phyloP scores from a whole-genome alignment of 805 yeast species.

The Metschnikowia hibisci region DNA sequence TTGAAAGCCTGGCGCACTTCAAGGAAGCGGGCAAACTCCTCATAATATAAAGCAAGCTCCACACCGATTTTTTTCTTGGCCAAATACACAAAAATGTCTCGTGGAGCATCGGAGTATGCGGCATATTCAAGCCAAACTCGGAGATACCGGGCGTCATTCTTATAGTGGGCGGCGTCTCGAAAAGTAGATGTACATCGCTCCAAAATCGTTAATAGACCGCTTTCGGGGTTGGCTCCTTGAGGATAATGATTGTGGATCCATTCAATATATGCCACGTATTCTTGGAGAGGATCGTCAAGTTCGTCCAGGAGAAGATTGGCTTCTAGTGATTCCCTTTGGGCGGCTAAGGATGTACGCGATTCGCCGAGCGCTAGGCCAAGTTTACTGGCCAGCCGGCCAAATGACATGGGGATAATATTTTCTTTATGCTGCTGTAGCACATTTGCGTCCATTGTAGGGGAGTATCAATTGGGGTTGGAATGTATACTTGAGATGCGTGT shows the following conservation, averaged over 20 bases:
- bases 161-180: slow-evolving; percentile 61
- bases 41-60: slow-evolving; percentile 67
- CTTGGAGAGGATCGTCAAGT: slow-evolving; percentile 79
- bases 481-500: not conserved
- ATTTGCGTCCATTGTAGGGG: slow-evolving; percentile 16
- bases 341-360: slow-evolving; percentile 5
- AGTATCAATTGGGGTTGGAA: not conserved
- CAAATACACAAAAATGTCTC: slow-evolving; percentile 67
- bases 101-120: slow-evolving; percentile 61
- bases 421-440: slow-evolving; percentile 57
- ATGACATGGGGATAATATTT: slow-evolving; percentile 61
- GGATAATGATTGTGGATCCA: slow-evolving; percentile 68
- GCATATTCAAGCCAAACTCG: slow-evolving; percentile 80
- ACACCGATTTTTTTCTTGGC: slow-evolving; percentile 68
- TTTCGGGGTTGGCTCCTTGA: slow-evolving; percentile 55
- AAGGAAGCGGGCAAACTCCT: slow-evolving; percentile 64
- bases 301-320: slow-evolving; percentile 38
- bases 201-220: slow-evolving; percentile 60
- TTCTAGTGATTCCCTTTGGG: slow-evolving; percentile 37
- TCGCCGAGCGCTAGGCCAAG: slow-evolving; percentile 43
- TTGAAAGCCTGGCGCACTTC: slow-evolving; percentile 45
- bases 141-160: slow-evolving; percentile 78
- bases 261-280: slow-evolving; percentile 66
- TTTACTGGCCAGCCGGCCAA: slow-evolving; percentile 66
- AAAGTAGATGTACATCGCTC: slow-evolving; percentile 72